Evolutionary conservation across 2,329 filamentous ascomycete genomes (phyloP), one percentile per base, ranked within the genome.

Genomic region (Aspergillus puulaauensis): DNA sequence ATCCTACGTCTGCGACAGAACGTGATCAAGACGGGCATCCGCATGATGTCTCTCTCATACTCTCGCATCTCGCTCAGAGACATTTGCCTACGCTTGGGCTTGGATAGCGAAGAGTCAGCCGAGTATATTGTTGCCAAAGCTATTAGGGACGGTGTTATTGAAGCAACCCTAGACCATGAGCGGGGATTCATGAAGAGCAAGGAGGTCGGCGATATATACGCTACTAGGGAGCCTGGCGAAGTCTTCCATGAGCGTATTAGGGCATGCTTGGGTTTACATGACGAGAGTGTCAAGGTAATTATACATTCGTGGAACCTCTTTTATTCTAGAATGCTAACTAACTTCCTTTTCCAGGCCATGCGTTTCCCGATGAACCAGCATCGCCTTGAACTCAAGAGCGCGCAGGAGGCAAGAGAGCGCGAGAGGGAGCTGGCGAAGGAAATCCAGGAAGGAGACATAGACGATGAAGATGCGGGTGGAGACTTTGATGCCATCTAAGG

Each of bases 331-430:
- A 33, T 27, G 27, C 24, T 39, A 19, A 12, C 54, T 58, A 33
- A 24, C 37, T 19, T 48, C 12, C 50, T 12, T 54, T 19, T 24
- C 12, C 59, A 93, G 90, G 93, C 95, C 24, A 99, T 99, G 95
- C 87, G 95, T 55, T 99, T 98, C 79, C 95, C 95, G 2, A 98
- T 98, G 93, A 97, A 99, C 80, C 95, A 98, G 77, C 95, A 99
- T 78, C 87, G 95, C 17, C 83, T 98, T 56, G 95, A 99, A 78
- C 84, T 99, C 56, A 98, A 97, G 85, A 98, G 96, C 69, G 95
- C 95, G 0, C 93, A 98, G 76, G 96, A 99, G 78, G 95, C 95
- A n/a, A 86, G 95, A 51, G 95, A 99, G 76, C 85, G 95, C 19
- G 95, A 99, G 81, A 86, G 95, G 17, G 95, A 99, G 78, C 86